Base-by-base conservation (phyloP, 306 rosid species). In the Hylodesmum podocarpum region DNA sequence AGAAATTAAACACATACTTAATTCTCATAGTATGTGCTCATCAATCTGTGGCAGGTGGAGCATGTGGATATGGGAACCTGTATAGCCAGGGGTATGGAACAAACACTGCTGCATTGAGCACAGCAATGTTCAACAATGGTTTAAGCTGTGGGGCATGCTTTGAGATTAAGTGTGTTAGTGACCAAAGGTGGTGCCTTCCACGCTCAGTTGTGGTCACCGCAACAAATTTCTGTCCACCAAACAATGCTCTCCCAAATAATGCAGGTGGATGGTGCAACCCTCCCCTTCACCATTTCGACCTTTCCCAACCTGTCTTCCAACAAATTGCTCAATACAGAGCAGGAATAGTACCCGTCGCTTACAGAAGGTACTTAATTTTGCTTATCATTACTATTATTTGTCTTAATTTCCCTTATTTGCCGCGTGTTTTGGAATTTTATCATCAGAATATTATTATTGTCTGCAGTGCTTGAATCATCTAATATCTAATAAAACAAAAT, bases 251-350 rank as follows among this genome's bases (percentile, higher is more conserved):
- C 0, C 90, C 97, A 8, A 91, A 86, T 65, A 87, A 86, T 70
- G 89, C 85, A 16, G 97, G 97, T 50, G 95, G 97, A 0, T 92
- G 97, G 97, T 92, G 97, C 79, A 92, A 92, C 68, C 91, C 95
- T 44, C 97, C 97, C 1, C 95, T 75, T 69, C 95, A 86, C 11
- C 97, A 92, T 51, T 92, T 92, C 41, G 97, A 92, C 76, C 93
- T 92, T 6, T 75, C 97, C 14, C 93, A 92, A 79, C 97, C 95
- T 27, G 69, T 86, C 13, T 92, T 92, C 66, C 87, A 80, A 57
- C 87, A 77, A 13, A 92, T 92, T 43, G 97, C 97, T 29, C 86
- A 80, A 5, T 86, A 84, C 76, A 77, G 49, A 57, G 97, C 95
- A 36, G 97, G 97, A 29, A 88, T 92, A 13, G 95, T 92, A 7